Percentiles rank a stretch among this genome's conserved stretches.
phyloP scores from a whole-genome alignment of 2,329 filamentous ascomycete species.

The Lachnellula suecica region DNA sequence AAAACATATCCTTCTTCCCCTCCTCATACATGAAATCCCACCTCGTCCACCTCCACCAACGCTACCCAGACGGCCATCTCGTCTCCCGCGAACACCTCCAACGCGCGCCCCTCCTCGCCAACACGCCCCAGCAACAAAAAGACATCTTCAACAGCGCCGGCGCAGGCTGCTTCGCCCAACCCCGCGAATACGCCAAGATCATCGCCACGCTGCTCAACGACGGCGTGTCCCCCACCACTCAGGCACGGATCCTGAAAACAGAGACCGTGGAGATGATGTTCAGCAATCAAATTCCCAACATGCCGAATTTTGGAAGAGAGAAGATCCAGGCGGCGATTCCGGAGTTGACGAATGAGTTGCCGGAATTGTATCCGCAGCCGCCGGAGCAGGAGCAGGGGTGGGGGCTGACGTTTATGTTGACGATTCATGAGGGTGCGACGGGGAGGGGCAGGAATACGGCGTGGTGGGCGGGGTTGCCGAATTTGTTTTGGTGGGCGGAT shows the following conservation, averaged over 20 bases:
- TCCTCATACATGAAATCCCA: slow-evolving; percentile 1
- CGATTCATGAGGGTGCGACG: slow-evolving; percentile 50
- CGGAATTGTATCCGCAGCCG: slow-evolving; percentile 48
- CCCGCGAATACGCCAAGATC: slow-evolving; percentile 60
- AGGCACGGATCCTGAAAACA: slow-evolving; percentile 50
- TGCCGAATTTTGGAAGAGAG: slow-evolving; percentile 36
- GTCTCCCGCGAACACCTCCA: neutral
- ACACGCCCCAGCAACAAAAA: neutral
- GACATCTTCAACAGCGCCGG: slow-evolving; percentile 56
- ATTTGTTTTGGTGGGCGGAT: slow-evolving; percentile 64
- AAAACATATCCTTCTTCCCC: neutral
- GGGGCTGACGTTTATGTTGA: slow-evolving; percentile 44
- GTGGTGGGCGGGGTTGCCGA: slow-evolving; percentile 59
- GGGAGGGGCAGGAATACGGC: slow-evolving; percentile 50
- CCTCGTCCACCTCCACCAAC: slow-evolving; percentile 1
- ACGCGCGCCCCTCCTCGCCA: neutral
- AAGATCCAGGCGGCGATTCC: slow-evolving; percentile 46
- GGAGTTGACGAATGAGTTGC: slow-evolving; percentile 44
- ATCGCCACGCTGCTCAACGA: slow-evolving; percentile 63
- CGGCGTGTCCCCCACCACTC: slow-evolving; percentile 58
- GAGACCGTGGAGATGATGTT: slow-evolving; percentile 65
- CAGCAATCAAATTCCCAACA: slow-evolving; percentile 57
- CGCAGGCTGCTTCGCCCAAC: slow-evolving; percentile 58
- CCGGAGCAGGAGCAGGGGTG: slow-evolving; percentile 56
- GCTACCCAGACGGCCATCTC: slow-evolving; percentile 3